These are phyloP conservation scores for Nicotiana rustica DNA, from an alignment of 305 asterid species.

Conservation along the genomic window DNA sequence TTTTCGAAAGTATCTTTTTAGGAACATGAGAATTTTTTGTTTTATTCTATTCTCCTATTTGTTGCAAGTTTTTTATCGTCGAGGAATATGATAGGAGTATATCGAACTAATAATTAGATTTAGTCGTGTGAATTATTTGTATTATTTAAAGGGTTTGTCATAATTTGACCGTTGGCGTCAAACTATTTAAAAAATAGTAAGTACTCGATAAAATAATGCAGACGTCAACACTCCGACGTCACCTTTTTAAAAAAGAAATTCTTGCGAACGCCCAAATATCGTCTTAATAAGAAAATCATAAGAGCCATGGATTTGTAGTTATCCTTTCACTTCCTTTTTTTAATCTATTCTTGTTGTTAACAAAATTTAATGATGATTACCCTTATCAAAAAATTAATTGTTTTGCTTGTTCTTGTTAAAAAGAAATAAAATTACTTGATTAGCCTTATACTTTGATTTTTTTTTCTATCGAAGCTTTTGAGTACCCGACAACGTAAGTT, in stretches of 20 bases:
- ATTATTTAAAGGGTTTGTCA: not conserved
- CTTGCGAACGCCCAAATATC: not conserved
- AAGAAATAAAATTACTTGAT: not conserved
- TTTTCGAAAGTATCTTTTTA: no score
- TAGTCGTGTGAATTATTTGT: not conserved
- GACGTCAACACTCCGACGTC: no score
- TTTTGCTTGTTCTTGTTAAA: not conserved
- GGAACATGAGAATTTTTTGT: not conserved
- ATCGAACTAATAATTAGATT: not conserved
- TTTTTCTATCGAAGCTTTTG: not conserved
- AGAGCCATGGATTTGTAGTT: not conserved
- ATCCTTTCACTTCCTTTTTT: not conserved
- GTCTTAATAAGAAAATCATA: not conserved
- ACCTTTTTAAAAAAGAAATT: not conserved
- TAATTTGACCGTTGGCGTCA: not conserved
- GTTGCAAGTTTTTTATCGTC: not conserved
- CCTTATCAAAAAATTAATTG: not conserved
- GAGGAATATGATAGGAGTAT: no score
- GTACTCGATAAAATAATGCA: not conserved
- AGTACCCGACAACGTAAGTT: not conserved
- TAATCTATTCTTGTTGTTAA: not conserved
- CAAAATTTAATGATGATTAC: not conserved
- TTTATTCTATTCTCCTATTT: not conserved
- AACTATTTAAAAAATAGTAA: not conserved
- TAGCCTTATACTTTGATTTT: not conserved